phyloP scores from a whole-genome alignment of 2,329 filamentous ascomycete species.

The Alternaria alternata region DNA sequence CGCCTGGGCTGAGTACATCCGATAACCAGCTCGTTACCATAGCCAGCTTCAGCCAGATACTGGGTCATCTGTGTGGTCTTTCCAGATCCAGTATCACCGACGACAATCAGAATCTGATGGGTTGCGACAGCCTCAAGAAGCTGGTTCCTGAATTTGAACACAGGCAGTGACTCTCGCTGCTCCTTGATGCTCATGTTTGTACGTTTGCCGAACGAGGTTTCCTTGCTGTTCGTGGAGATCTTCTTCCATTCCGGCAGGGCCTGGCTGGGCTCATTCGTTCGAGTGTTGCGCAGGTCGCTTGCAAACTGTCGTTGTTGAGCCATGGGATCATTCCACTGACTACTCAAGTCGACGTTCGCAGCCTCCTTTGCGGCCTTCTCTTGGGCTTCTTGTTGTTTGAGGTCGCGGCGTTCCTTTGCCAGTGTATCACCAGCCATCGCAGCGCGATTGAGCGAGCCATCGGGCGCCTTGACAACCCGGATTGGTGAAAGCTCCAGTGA shows the following conservation, averaged over 20 bases:
- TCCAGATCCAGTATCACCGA: slow-evolving; percentile 95
- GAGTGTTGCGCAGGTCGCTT: slow-evolving; percentile 77
- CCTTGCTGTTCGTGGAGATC: slow-evolving; percentile 79
- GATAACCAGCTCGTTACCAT: slow-evolving; percentile 85
- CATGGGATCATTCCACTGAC: slow-evolving; percentile 98
- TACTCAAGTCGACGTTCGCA: slow-evolving; percentile 80
- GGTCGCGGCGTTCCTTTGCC: slow-evolving; percentile 87
- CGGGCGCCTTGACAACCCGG: slow-evolving; percentile 93
- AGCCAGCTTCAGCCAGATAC: slow-evolving; percentile 91
- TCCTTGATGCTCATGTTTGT: slow-evolving; percentile 94
- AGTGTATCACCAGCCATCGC: slow-evolving; percentile 92
- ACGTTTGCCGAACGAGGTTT: slow-evolving; percentile 82
- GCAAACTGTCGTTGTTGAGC: slow-evolving; percentile 89
- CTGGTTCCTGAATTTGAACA: slow-evolving; percentile 86
- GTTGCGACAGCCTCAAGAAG: slow-evolving; percentile 85
- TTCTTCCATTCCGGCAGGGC: slow-evolving; percentile 92
- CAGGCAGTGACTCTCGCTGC: slow-evolving; percentile 87
- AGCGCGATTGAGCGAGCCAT: slow-evolving; percentile 96
- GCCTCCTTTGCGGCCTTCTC: slow-evolving; percentile 77
- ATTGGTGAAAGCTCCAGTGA: slow-evolving; percentile 95
- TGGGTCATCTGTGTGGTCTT: slow-evolving; percentile 98
- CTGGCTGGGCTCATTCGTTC: slow-evolving; percentile 67
- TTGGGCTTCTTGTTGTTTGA: slow-evolving; percentile 87
- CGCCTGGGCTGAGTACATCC: slow-evolving; percentile 96
- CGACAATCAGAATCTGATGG: slow-evolving; percentile 93